Percentiles rank a stretch among this genome's conserved stretches.
phyloP scores from a whole-genome alignment of 352 stramenopile genomes.

The Pythium scleroteichum region DNA sequence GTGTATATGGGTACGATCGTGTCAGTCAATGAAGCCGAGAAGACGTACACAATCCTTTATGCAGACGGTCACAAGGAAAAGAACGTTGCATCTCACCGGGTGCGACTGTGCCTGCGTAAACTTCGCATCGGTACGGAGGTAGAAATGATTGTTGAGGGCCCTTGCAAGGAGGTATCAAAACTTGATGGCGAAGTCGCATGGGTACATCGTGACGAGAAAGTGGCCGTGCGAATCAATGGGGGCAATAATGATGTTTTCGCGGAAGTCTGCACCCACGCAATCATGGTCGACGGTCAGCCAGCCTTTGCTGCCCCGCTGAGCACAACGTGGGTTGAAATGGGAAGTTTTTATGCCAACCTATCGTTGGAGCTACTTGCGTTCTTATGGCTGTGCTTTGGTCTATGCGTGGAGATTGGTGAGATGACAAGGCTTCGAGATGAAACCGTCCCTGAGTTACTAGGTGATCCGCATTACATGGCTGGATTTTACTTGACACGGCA shows the following conservation, averaged over 20 bases:
- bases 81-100: slow-evolving; percentile 44
- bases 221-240: slow-evolving; percentile 57
- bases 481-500: slow-evolving; percentile 8
- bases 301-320: slow-evolving; percentile 62
- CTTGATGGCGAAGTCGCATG: slow-evolving; percentile 71
- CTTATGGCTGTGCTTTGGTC: slow-evolving; percentile 58
- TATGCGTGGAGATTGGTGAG: slow-evolving; percentile 58
- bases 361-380: slow-evolving; percentile 47
- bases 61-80: slow-evolving; percentile 64
- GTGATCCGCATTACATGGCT: slow-evolving; percentile 35
- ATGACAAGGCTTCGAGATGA: slow-evolving; percentile 41
- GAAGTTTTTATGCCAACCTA: slow-evolving; percentile 61
- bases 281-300: slow-evolving; percentile 64
- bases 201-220: slow-evolving; percentile 73
- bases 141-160: slow-evolving; percentile 72
- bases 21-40: slow-evolving; percentile 41
- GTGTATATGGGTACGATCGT: slow-evolving; percentile 50
- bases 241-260: slow-evolving; percentile 73
- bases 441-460: slow-evolving; percentile 32
- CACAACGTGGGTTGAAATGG: slow-evolving; percentile 61
- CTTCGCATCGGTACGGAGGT: slow-evolving; percentile 66
- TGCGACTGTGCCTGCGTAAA: slow-evolving; percentile 55
- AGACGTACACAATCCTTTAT: slow-evolving; percentile 59
- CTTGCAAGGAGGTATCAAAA: slow-evolving; percentile 71
- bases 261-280: slow-evolving; percentile 58